These are phyloP conservation scores for Syzygium aromaticum DNA, from an alignment of 345 rosid species.

Conservation along the genomic window DNA sequence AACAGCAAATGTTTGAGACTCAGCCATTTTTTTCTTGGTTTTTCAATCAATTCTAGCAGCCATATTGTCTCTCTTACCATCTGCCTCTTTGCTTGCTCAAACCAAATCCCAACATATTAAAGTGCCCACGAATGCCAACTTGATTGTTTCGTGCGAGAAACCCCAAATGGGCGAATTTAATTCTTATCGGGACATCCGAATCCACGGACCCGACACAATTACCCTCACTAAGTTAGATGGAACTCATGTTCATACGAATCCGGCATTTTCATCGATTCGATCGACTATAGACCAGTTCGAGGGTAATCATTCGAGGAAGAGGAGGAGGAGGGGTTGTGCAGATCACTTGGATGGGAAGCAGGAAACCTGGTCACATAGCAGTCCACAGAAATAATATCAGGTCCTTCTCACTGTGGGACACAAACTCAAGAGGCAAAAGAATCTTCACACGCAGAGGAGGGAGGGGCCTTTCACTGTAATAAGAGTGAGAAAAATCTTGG, in stretches of 20 bases:
- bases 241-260: background rate
- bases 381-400: conserved; percentile 5
- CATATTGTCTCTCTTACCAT: background rate
- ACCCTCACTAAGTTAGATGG: accelerated
- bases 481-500: background rate
- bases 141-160: background rate
- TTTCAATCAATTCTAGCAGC: background rate
- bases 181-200: background rate
- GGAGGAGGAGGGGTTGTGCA: conserved; percentile 17
- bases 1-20: background rate
- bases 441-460: background rate
- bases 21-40: background rate
- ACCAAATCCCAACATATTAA: background rate
- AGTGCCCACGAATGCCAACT: background rate
- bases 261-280: background rate
- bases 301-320: background rate
- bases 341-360: conserved; percentile 3
- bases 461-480: background rate
- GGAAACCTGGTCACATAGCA: conserved; percentile 5
- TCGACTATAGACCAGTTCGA: background rate
- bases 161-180: accelerated
- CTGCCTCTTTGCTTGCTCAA: background rate
- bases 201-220: background rate
- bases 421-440: background rate
- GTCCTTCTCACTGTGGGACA: conserved; percentile 1